phyloP scores from a whole-genome alignment of 1,139 yeast genomes.

The Sugiyamaella xylanicola region DNA sequence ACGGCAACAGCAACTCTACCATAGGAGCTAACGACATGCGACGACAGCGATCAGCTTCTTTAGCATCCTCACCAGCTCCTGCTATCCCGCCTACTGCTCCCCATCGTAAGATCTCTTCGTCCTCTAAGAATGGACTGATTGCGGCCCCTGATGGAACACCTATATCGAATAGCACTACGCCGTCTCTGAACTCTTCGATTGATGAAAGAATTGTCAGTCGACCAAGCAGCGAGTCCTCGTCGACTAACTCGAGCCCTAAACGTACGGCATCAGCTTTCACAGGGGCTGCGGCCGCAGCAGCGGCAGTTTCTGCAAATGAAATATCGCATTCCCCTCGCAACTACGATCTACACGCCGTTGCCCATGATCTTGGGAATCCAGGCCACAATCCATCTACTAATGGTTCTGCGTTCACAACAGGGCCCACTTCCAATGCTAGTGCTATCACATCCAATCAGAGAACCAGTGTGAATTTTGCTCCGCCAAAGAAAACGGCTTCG shows the following conservation, averaged over 20 bases:
- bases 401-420: too few relatives aligned
- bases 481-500: constrained; percentile 4
- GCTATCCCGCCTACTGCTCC: constrained; percentile 13
- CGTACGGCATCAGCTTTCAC: constrained; percentile 17
- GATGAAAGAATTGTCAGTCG: constrained; percentile 7
- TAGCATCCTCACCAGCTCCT: background rate
- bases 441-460: constrained; percentile 6
- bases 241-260: constrained; percentile 16
- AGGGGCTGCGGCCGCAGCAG: too few relatives aligned
- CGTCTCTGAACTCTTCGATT: constrained; percentile 7
- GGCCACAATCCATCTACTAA: background rate
- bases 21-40: background rate
- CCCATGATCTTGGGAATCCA: constrained; percentile 8
- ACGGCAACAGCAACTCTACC: background rate
- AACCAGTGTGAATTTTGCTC: constrained; percentile 11
- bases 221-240: constrained; percentile 11
- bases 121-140: background rate
- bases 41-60: constrained; percentile 6
- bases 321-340: constrained; percentile 21
- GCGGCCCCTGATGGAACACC: background rate
- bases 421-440: too few relatives aligned
- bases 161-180: background rate
- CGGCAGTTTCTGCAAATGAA: constrained; percentile 2
- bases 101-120: constrained; percentile 6
- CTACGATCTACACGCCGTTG: constrained; percentile 19